Evolutionary conservation across 345 rosid genomes (phyloP).

Genomic region (Murraya paniculata): DNA sequence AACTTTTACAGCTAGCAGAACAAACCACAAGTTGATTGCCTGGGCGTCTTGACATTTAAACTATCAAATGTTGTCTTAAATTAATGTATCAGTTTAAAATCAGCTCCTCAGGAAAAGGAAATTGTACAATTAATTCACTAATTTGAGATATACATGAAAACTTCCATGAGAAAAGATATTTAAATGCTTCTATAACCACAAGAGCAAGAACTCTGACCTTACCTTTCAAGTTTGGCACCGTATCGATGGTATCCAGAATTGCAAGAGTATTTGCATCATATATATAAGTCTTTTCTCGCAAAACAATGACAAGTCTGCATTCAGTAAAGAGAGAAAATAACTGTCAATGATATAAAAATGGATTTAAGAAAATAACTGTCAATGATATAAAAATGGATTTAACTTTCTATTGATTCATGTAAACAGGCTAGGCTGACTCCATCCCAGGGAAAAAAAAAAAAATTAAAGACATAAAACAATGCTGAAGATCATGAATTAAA

Average conservation of each 20-base stretch:
- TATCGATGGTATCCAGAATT: slow-evolving; percentile 73
- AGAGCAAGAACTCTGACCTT: slow-evolving; percentile 4
- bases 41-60: background rate
- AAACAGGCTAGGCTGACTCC: background rate
- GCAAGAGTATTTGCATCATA: slow-evolving; percentile 69
- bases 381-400: background rate
- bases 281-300: slow-evolving; percentile 75
- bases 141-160: background rate
- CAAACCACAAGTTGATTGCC: background rate
- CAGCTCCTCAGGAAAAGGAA: background rate
- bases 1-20: background rate
- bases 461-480: background rate
- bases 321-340: slow-evolving; percentile 1
- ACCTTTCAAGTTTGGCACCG: slow-evolving; percentile 85
- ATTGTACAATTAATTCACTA: background rate
- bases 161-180: background rate
- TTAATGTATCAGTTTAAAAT: background rate
- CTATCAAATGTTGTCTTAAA: background rate
- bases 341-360: background rate
- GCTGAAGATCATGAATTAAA: background rate
- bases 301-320: slow-evolving; percentile 79
- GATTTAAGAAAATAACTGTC: background rate
- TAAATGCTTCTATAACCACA: background rate
- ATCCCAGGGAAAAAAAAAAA: background rate
- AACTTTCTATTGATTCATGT: background rate